These are phyloP conservation scores for Barbarea vulgaris DNA, from an alignment of 345 rosid genomes.

Conservation along the genomic window DNA sequence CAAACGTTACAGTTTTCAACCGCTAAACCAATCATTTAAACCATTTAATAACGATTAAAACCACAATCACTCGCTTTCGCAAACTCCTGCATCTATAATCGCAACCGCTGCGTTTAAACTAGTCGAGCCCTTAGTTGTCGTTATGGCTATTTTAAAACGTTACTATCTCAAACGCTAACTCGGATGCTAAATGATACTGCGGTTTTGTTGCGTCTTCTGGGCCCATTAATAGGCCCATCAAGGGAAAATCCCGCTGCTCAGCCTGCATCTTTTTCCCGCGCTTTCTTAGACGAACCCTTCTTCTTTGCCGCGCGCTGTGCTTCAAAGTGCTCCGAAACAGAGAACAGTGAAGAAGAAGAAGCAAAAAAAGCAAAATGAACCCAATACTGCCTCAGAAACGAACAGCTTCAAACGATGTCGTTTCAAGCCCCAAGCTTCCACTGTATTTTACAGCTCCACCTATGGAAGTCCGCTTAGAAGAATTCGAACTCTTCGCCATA, in stretches of 20 bases:
- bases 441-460: constrained; percentile 78
- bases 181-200: no score
- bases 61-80: no score
- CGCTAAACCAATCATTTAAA: no score
- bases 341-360: constrained; percentile 2
- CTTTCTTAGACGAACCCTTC: neutral
- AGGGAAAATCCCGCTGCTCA: constrained; percentile 2
- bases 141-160: no score
- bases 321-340: neutral
- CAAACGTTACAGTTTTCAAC: no score
- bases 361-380: constrained; percentile 47
- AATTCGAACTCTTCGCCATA: constrained; percentile 88
- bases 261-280: constrained; percentile 36
- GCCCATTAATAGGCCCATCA: constrained; percentile 28
- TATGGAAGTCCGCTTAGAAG: constrained; percentile 86
- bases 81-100: no score
- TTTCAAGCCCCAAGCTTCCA: constrained; percentile 51
- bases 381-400: constrained; percentile 44
- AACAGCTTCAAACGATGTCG: constrained; percentile 30
- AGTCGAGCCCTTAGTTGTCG: no score
- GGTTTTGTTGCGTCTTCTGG: no score
- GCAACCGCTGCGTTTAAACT: no score
- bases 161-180: no score
- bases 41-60: no score
- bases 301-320: constrained; percentile 49